Base-by-base conservation (phyloP, 345 rosid genomes). In the Pistacia atlantica region DNA sequence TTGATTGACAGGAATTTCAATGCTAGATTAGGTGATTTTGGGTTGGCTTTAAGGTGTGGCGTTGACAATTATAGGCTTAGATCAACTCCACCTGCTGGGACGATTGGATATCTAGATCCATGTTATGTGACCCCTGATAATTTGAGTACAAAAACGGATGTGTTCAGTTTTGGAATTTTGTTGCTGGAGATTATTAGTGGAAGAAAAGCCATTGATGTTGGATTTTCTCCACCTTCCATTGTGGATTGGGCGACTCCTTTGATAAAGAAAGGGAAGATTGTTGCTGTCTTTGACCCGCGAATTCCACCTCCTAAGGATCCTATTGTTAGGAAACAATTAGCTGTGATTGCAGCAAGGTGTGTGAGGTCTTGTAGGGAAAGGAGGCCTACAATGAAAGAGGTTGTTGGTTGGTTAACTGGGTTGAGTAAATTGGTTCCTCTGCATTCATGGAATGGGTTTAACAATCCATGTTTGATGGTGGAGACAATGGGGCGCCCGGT, bases 41-140 rank as follows among this genome's bases (percentile, higher is more conserved):
- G 99, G 17, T 82, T 96, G 54, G 98, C 99, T 16, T 79, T 96
- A 28, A 88, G 97, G 80, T 94, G 97, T 75, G 94, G 92, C 67
- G 90, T 71, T 35, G 90, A 90, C 73, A 97, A 94, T 78, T 94
- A 83, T 51, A 88, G 83, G 72, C 86, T 94, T 72, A 89, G 87
- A 80, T 92, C 99, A 31, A 96, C 98, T 16, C 99, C 99, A 0
- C 99, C 99, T 0, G 99, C 99, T 1, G 99, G 99, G 22, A 96
- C 99, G 1, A 91, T 96, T 51, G 99, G 99, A 1, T 96, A 96
- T 84, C 90, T 96, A 1, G 99, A 96, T 83, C 99, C 99, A 25
- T 87, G 93, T 56, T 96, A 96, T 82, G 97, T 93, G 11, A 96
- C 99, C n/a, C 97, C 98, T 1, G 98, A 93, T 80, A 88, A 93